Conservation (phyloP, 192 early-diverging fungal species). For the Coemansia sp. region DNA sequence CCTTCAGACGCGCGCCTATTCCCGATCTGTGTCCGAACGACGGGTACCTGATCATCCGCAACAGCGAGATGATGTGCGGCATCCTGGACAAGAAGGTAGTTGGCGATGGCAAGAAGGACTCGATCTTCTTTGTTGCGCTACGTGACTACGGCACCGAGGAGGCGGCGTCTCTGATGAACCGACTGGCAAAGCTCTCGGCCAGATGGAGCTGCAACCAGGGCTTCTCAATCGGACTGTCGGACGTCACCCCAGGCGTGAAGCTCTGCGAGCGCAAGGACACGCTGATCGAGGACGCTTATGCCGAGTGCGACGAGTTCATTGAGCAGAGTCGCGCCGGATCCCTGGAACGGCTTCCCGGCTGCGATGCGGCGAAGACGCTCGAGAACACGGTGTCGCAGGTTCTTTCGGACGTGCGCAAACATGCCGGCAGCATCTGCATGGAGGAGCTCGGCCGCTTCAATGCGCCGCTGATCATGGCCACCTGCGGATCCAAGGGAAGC, state of each 20-base stretch:
- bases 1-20: conserved; percentile 59
- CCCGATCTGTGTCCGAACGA: conserved; percentile 87
- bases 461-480: conserved; percentile 96
- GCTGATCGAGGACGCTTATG: conserved; percentile 79
- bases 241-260: conserved; percentile 86
- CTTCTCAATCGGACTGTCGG: conserved; percentile 98
- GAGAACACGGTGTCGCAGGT: conserved; percentile 87
- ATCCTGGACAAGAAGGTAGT: conserved; percentile 93
- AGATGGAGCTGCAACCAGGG: conserved; percentile 91
- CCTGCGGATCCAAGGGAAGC: conserved; percentile 99
- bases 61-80: conserved; percentile 95
- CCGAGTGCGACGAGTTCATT: conserved; percentile 83
- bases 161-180: conserved; percentile 93
- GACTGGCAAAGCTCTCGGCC: conserved; percentile 90
- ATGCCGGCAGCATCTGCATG: conserved; percentile 89
- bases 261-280: conserved; percentile 79
- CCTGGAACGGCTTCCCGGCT: conserved; percentile 84
- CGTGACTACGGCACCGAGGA: conserved; percentile 86
- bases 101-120: conserved; percentile 95
- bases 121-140: conserved; percentile 91
- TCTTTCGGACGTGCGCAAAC: conserved; percentile 88
- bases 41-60: conserved; percentile 86
- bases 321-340: conserved; percentile 64
- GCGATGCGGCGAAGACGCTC: conserved; percentile 82
- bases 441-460: conserved; percentile 93